Evolutionary conservation across 2,329 filamentous ascomycete species (phyloP), one percentile per base, ranked within the genome.

Genomic region (Ceratocystis variospora): DNA sequence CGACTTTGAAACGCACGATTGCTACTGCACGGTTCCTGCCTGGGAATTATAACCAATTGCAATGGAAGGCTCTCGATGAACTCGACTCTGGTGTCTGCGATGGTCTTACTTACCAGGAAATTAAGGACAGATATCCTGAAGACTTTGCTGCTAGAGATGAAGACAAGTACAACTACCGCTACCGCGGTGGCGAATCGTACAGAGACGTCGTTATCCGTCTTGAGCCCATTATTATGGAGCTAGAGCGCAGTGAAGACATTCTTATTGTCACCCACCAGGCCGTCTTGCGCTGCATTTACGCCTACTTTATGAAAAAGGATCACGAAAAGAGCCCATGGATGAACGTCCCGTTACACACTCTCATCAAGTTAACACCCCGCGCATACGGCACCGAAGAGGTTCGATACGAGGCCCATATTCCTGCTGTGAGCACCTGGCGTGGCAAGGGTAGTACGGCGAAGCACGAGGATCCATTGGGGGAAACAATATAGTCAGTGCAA

Each of bases 161-260:
- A 71, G 94, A 99, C 80, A 99, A 99, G 77, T 97, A 97, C 83
- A 97, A 99, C 79, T 99, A 99, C 78, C 90, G 94, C 67, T 99
- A 99, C 77, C 87, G 94, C 4, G 94, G 94, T 69, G 94, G 94
- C 65, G 94, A 99, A 78, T 95, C 89, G 68, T 87, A 99, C 76
- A 89, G 93, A 66, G 94, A 99, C 73, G 93, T 99, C 0, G 94
- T 99, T 50, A 97, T 96, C 72, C 90, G 94, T 0, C 85, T 99
- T 0, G 94, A 99, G 74, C 94, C 94, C 69, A 99, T 99, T 77
- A 99, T 99, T 77, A 99, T 99, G 94, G 94, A 99, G 75, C 81
- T 99, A 64, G 94, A 99, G 76, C 85, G 94, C 69, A 90, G 87
- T 71, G 94, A 97, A 76, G 95, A 99, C 73, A 96, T 99, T 70